Base-by-base conservation (phyloP, 768 basidiomycete genomes). In the Lactarius deliciosus region DNA sequence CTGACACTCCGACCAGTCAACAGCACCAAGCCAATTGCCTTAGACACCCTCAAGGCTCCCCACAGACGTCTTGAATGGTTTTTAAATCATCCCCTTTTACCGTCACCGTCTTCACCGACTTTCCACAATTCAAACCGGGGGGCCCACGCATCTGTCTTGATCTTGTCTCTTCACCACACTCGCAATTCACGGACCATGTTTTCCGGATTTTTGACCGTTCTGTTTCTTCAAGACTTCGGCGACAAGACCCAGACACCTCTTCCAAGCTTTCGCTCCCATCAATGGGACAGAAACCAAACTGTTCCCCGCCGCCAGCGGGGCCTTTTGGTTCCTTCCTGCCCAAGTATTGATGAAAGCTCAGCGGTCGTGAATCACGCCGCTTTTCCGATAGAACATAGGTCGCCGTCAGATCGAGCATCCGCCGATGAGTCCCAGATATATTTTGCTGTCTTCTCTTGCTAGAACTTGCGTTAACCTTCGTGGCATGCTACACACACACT, bases 161-260 rank as follows among this genome's bases (percentile, higher is more conserved):
- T 56, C 55, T 66, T 57, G 65, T 57, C 55, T 57, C 56, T 41
- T 53, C 22, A 5, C 25, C 55, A 18, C 56, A 20, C 36, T 30
- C 45, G 25, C 60, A 57, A 40, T 38, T 57, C 25, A 66, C 45
- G 36, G 50, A 40, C 5, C 38, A 47, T 22, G 18, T 22, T 66
- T 63, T 22, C 61, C 47, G 32, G 40, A 63, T 57, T 66, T 66
- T 66, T 66, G 45, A 25, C 65, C 65, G 65, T 57, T 58, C 57
- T 58, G n/a, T 20, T 32, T 59, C 28, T 53, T 64, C 58, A 60
- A 10, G 7, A 56, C 38, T 64, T 34, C 13, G 1, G 10, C 10
- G 25, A 7, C 50, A 32, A 15, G 16, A 34, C 30, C 45, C 3
- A 57, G 40, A 61, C 54, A 32, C 38, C 18, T 66, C 56, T 38